Percentiles rank a stretch among this genome's conserved stretches.
Evolutionary conservation across 345 rosid species (phyloP).

Genomic region (Garcia nutans): DNA sequence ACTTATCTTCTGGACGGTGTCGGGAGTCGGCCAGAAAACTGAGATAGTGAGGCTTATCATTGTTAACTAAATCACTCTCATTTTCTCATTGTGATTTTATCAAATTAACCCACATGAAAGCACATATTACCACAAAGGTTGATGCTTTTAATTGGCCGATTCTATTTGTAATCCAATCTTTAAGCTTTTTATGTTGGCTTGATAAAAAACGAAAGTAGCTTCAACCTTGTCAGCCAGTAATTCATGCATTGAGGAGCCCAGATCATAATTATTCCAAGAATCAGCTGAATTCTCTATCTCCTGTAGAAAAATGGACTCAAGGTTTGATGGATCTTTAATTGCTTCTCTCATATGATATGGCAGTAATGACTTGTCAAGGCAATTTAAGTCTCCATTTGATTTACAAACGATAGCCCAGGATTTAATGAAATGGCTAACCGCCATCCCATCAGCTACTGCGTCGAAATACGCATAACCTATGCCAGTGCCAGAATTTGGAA

Average conservation of each 20-base stretch:
- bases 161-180: conserved; percentile 10
- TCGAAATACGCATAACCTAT: conserved; percentile 31
- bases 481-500: conserved; percentile 39
- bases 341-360: conserved; percentile 21
- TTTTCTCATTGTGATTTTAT: conserved; percentile 23
- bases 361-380: neutral
- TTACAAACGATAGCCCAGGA: conserved; percentile 35
- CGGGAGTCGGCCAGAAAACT: conserved; percentile 25
- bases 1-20: conserved; percentile 11
- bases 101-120: conserved; percentile 35
- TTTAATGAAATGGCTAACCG: conserved; percentile 41
- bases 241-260: neutral
- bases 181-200: conserved; percentile 20
- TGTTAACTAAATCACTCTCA: too few species aligned
- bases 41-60: conserved; percentile 15
- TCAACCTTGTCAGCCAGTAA: conserved; percentile 24
- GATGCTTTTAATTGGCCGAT: too few species aligned
- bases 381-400: conserved; percentile 2
- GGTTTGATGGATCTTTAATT: conserved; percentile 25
- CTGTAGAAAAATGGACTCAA: conserved; percentile 16
- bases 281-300: conserved; percentile 17
- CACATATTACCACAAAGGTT: conserved; percentile 31
- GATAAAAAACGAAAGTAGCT: conserved; percentile 27
- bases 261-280: neutral
- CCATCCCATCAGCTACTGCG: conserved; percentile 40